These are phyloP conservation scores for Skeletonema menzelii DNA, from an alignment of 108 stramenopile genomes.

Conservation along the genomic window DNA sequence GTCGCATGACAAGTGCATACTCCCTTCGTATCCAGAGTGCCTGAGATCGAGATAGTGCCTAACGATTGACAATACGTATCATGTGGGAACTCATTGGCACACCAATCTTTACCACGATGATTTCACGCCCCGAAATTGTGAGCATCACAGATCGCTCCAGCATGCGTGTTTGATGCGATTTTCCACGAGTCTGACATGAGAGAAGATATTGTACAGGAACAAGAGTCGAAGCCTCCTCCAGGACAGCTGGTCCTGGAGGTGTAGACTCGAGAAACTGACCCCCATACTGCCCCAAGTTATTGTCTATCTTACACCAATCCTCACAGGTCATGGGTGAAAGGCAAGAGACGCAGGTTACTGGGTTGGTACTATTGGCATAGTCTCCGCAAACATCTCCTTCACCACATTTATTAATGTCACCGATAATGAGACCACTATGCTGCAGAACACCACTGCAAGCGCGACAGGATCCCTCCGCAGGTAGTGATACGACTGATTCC, in stretches of 20 bases:
- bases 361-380: background rate
- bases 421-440: background rate
- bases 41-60: background rate
- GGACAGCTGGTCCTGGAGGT: background rate
- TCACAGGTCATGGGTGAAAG: background rate
- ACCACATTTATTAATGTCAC: background rate
- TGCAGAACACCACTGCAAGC: background rate
- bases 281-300: background rate
- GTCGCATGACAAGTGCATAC: background rate
- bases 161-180: background rate
- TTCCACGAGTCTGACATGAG: background rate
- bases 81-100: background rate
- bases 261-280: background rate
- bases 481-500: background rate
- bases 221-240: background rate
- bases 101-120: background rate
- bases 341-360: background rate
- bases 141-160: background rate
- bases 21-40: background rate
- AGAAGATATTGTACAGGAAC: background rate
- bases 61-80: background rate
- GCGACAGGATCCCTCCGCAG: background rate
- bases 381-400: background rate
- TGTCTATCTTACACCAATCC: background rate
- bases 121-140: background rate